A percentile compares a stretch with the other conserved stretches of the same genome.
Evolutionary conservation across 768 basidiomycete species (phyloP).

Genomic region (Termitomyces sp.): DNA sequence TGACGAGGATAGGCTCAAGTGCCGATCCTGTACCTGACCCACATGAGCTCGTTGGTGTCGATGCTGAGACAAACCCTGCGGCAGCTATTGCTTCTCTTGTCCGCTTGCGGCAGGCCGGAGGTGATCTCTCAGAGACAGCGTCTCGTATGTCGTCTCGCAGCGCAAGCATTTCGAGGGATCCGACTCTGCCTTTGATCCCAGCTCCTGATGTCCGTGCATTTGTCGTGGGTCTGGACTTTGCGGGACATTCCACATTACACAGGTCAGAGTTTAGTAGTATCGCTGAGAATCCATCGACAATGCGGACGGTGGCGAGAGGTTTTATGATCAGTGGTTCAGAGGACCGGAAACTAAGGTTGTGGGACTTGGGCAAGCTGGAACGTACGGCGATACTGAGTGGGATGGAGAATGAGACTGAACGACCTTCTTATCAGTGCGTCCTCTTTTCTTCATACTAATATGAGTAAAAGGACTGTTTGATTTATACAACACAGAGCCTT

Average conservation of each 20-base stretch:
- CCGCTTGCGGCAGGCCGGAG: slow-evolving; percentile 48
- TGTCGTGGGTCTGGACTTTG: slow-evolving; percentile 72
- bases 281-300: slow-evolving; percentile 30
- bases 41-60: slow-evolving; percentile 41
- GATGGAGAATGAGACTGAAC: slow-evolving; percentile 66
- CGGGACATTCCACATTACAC: slow-evolving; percentile 53
- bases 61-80: slow-evolving; percentile 60
- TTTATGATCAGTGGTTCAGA: slow-evolving; percentile 88
- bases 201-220: slow-evolving; percentile 66
- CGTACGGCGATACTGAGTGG: slow-evolving; percentile 79
- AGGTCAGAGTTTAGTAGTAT: slow-evolving; percentile 45
- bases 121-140: slow-evolving; percentile 18
- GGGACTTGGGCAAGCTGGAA: slow-evolving; percentile 76
- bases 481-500: slow-evolving; percentile 20
- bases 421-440: slow-evolving; percentile 71
- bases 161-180: slow-evolving; percentile 20
- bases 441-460: not conserved
- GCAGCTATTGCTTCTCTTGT: slow-evolving; percentile 77
- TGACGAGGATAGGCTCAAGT: slow-evolving; percentile 43
- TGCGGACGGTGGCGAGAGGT: slow-evolving; percentile 43
- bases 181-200: slow-evolving; percentile 37
- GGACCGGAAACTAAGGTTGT: slow-evolving; percentile 80
- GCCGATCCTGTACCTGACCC: slow-evolving; percentile 50
- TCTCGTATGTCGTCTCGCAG: slow-evolving; percentile 27
- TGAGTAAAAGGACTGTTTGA: not conserved